Evolutionary conservation across 2,329 filamentous ascomycete genomes (phyloP).

Genomic region (Hortaea werneckii): DNA sequence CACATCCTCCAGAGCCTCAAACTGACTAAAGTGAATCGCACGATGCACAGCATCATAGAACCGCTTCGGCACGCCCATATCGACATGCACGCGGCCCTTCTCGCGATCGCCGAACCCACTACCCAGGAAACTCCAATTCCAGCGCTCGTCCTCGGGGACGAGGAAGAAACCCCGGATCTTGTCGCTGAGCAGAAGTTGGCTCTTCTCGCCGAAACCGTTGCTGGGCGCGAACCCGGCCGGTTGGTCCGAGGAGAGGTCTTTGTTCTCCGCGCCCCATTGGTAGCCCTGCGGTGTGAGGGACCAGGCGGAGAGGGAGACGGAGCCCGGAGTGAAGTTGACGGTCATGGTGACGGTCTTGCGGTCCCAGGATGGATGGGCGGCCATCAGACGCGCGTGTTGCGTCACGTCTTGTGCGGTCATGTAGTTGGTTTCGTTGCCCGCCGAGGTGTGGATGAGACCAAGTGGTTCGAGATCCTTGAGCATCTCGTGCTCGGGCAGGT

Average conservation of each 20-base stretch:
- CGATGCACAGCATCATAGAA: slow-evolving; percentile 93
- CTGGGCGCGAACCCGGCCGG: slow-evolving; percentile 71
- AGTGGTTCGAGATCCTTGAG: slow-evolving; percentile 79
- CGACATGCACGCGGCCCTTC: slow-evolving; percentile 75
- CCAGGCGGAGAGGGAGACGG: slow-evolving; percentile 90
- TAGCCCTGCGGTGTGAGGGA: slow-evolving; percentile 83
- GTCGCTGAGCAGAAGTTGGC: slow-evolving; percentile 83
- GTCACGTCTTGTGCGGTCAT: slow-evolving; percentile 95
- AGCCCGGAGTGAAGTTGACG: slow-evolving; percentile 92
- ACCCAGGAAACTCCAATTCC: slow-evolving; percentile 99
- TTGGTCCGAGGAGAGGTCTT: slow-evolving; percentile 82
- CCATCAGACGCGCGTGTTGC: slow-evolving; percentile 82
- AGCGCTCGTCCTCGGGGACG: slow-evolving; percentile 77
- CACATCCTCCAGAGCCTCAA: slow-evolving; percentile 92
- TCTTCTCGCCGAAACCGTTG: slow-evolving; percentile 87
- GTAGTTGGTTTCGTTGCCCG: slow-evolving; percentile 88
- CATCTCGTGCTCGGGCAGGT: slow-evolving; percentile 85
- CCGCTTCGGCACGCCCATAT: slow-evolving; percentile 75
- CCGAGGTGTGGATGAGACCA: slow-evolving; percentile 89
- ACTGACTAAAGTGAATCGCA: slow-evolving; percentile 92
- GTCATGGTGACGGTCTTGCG: slow-evolving; percentile 90
- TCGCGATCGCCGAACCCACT: slow-evolving; percentile 76
- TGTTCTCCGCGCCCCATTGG: slow-evolving; percentile 96
- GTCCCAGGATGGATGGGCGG: slow-evolving; percentile 70
- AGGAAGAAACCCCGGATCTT: slow-evolving; percentile 94